Evolutionary conservation across 2,329 filamentous ascomycete species (phyloP), one percentile per base, ranked within the genome.

Genomic region (Didymella segeticola): DNA sequence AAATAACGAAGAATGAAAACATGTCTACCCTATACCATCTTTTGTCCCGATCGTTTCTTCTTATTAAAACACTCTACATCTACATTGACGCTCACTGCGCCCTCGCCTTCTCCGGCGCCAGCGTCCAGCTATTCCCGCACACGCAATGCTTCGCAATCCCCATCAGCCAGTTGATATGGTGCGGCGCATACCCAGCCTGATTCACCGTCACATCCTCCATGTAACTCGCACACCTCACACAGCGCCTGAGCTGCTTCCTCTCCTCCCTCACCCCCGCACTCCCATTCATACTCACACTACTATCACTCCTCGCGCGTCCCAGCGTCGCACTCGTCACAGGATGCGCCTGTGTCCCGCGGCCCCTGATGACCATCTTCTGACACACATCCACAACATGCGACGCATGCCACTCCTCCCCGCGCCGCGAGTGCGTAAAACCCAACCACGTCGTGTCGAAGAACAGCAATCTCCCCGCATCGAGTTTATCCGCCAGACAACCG

Each of bases 391-490:
- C 78, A 20, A 88, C 80, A 66, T 86, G 81, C 25, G 79, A 77
- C n/a, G 81, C 80, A 57, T 83, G 83, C 72, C 88, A 90, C 9
- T 81, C 74, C 59, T 86, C 83, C 4, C 81, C 83, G 15, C 77
- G 76, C 12, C 75, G 74, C 54, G 87, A 84, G 47, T 87, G 82
- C 9, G 83, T 81, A 12, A 91, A 78, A 5, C 89, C 88, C 10
- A 95, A 79, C 69, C 90, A 83, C 42, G 80, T 80, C 49, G 87
- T 90, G 68, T 95, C 85, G 42, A 85, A 84, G 73, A 91, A 89
- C 75, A 89, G 90, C 42, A 96, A 79, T 56, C 82, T 82, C 9
- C 87, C 83, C 23, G 85, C 82, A 60, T 95, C 86, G 10, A 87
- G 81, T 48, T 83, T 79, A 5, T 78, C 78, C 33, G 83, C 80